Evolutionary conservation across 2,329 filamentous ascomycete species (phyloP), one percentile per base, ranked within the genome.

Genomic region (Endocalyx cinctus): DNA sequence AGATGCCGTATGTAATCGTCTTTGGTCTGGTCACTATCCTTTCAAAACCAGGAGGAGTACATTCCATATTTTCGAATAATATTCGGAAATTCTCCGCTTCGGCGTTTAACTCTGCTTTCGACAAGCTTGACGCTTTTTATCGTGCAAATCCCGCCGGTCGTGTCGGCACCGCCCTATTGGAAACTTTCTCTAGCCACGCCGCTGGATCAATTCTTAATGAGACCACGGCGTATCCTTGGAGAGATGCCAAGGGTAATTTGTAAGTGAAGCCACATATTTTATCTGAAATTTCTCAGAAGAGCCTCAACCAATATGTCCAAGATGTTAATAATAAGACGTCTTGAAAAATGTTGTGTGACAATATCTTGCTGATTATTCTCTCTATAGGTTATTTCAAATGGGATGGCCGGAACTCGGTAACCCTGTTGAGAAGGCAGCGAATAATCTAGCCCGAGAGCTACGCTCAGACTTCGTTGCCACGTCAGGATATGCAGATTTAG

Each of bases 151-250:
- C 42, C 1, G 37, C 30, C 15, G 38, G 15, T 1, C 32, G 37
- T 3, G 4, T 10, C 3, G 31, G 27, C 10, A 25, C 15, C 6
- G 6, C 20, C 7, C 12, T 39, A 2, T 15, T 48, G 7, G 47
- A 48, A 13, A 38, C 33, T 1, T 47, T 48, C 18, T 29, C 41
- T 0, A 40, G 29, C 6, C 14, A 51, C 4, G 46, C 46, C 6
- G 27, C 35, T 2, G 5, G 12, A 2, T 35, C 41, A 0, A 38
- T 48, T 3, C 30, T 38, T 1, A 33, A 43, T 10, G 39, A 44
- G 4, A 22, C 27, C 2, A 54, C 52, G 2, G 48, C 52, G 1
- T 55, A 51, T 17, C 43, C 51, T 7, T 54, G 47, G 51, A 34
- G 47, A 11, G 46, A 52, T 11, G 13, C 44, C 10, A 42, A 15